Conservation (phyloP, 768 basidiomycete genomes). For the Calocybe gangraenosa region DNA sequence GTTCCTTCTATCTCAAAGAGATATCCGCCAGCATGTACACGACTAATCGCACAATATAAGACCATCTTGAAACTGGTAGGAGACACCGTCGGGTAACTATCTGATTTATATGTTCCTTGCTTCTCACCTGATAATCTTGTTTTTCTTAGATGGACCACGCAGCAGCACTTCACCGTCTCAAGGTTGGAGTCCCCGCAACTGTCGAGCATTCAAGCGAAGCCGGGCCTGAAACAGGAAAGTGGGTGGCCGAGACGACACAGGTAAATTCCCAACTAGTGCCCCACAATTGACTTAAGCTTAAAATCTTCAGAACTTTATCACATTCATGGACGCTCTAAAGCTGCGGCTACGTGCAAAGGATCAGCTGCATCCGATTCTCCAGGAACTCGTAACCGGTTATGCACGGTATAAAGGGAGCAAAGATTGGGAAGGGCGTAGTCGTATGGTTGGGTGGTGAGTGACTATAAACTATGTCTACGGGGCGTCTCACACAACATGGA, state of each 20-base stretch:
- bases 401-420: conserved; percentile 92
- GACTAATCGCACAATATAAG: conserved; percentile 95
- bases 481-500: neutral
- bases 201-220: conserved; percentile 94
- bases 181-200: conserved; percentile 93
- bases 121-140: too few species aligned
- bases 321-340: conserved; percentile 97
- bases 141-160: conserved; percentile 95
- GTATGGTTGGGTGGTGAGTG: conserved; percentile 87
- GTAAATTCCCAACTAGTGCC: conserved; percentile 34
- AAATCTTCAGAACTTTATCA: conserved; percentile 83
- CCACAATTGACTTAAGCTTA: neutral
- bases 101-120: too few species aligned
- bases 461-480: neutral
- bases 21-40: conserved; percentile 94
- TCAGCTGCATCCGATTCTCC: conserved; percentile 89
- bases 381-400: conserved; percentile 93
- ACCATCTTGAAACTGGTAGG: conserved; percentile 94
- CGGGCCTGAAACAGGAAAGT: conserved; percentile 90
- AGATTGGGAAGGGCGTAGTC: conserved; percentile 94
- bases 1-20: conserved; percentile 49
- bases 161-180: conserved; percentile 85
- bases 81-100: conserved; percentile 75
- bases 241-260: conserved; percentile 98
- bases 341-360: conserved; percentile 94